Base-by-base conservation (phyloP, 306 rosid genomes). In the Cucumis sativus region DNA sequence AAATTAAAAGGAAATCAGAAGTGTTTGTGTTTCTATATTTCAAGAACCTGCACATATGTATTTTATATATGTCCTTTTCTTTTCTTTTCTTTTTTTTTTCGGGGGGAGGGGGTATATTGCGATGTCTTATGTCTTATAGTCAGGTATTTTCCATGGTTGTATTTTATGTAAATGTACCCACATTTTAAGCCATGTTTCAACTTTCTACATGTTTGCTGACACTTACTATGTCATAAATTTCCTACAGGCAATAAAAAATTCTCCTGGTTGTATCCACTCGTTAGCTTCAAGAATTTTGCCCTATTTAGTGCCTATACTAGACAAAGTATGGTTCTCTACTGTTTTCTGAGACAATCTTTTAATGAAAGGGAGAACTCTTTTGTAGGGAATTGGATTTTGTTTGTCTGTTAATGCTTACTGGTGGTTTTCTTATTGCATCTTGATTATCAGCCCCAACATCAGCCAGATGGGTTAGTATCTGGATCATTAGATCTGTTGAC, bases 401-500 rank as follows among this genome's bases (percentile, higher is more conserved):
- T 59, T 57, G 52, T 37, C 66, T 59, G 65, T 35, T 76, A 56
- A 76, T 37, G 66, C 58, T 61, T 18, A 61, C 71, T 41, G 52
- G 39, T 45, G 40, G 18, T 41, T 61, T 62, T 57, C 8, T 25
- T 81, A 70, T 74, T 83, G 75, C 43, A 30, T 74, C 82, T 79
- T 82, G 76, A 68, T 70, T 76, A 15, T 77, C 89, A 94, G 97
- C 95, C 93, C 77, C 93, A 84, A 63, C 92, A 87, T 87, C 98
- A 91, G 82, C 86, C 93, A 77, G 92, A 89, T 82, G 98, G 97
- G 49, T 82, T 94, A 85, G 93, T 90, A 45, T 89, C 96, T 69
- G 98, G 97, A 77, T 90, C 97, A 77, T 63, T 94, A 82, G 98
- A 94, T 92, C 85, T 94, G 81, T 77, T 90, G 78, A 89, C 97